Percentiles rank a stretch among this genome's conserved stretches.
Evolutionary conservation across 1,284 basidiomycete genomes (phyloP).

Genomic region (Xerocomus cyaneibrunnescens): DNA sequence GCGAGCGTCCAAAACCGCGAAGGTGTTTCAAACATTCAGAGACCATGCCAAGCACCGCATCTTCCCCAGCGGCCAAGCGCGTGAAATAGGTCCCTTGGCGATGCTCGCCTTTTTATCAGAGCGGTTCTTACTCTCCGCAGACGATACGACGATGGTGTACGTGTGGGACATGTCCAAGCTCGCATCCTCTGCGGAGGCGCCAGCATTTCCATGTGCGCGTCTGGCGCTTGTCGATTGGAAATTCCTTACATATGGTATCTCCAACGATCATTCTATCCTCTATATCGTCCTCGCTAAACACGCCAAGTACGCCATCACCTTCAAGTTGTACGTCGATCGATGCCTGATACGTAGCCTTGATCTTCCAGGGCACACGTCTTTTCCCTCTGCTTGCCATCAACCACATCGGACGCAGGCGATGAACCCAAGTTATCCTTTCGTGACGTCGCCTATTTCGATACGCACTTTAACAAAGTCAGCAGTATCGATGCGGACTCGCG

Average conservation of each 20-base stretch:
- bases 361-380: conserved; percentile 11
- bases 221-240: conserved; percentile 7
- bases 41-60: neutral
- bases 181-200: neutral
- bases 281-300: conserved; percentile 3
- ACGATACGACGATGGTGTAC: conserved; percentile 3
- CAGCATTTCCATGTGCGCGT: conserved; percentile 3
- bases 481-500: conserved; percentile 19
- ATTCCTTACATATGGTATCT: conserved; percentile 1
- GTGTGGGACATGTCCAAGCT: conserved; percentile 13
- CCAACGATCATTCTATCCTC: conserved; percentile 10
- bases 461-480: neutral
- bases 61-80: neutral
- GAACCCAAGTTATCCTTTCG: conserved; percentile 4
- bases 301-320: conserved; percentile 4
- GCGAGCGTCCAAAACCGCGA: conserved; percentile 10
- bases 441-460: conserved; percentile 6
- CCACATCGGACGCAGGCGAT: neutral
- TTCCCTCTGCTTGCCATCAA: conserved; percentile 2
- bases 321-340: neutral
- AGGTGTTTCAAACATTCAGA: conserved; percentile 9
- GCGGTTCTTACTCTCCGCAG: conserved; percentile 19
- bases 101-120: conserved; percentile 18
- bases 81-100: neutral
- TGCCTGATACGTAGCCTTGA: neutral